These are phyloP conservation scores for Serendipita indica DNA, from an alignment of 768 basidiomycete genomes.

Conservation along the genomic window DNA sequence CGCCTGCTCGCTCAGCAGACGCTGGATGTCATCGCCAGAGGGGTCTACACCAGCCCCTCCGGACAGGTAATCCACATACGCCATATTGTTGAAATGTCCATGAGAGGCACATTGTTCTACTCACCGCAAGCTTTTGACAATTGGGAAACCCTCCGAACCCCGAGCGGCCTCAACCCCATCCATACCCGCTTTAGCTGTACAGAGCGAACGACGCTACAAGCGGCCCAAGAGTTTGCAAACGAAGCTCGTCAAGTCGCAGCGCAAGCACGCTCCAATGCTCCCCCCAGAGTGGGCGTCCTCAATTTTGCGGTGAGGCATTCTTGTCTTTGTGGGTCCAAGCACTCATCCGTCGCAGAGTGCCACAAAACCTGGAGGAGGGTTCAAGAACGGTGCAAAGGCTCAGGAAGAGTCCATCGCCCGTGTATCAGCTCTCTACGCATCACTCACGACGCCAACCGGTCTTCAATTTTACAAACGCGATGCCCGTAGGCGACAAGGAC, in stretches of 20 bases:
- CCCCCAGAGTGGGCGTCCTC: background rate
- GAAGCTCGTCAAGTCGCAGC: background rate
- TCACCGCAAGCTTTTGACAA: background rate
- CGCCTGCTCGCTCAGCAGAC: background rate
- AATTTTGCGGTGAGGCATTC: background rate
- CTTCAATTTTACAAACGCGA: constrained; percentile 44
- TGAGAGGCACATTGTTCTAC: background rate
- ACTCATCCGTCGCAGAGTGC: constrained; percentile 22
- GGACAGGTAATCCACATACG: background rate
- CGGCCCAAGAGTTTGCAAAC: background rate
- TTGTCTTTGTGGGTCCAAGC: background rate
- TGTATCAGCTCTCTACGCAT: constrained; percentile 52
- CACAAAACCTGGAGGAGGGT: constrained; percentile 61
- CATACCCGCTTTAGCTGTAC: background rate
- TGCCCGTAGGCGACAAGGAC: constrained; percentile 26
- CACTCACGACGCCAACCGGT: constrained; percentile 40
- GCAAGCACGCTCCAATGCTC: background rate
- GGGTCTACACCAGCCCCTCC: background rate
- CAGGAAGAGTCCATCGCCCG: constrained; percentile 74
- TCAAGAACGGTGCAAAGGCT: constrained; percentile 54
- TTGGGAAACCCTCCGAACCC: background rate
- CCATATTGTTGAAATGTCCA: background rate
- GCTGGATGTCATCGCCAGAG: background rate
- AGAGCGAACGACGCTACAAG: background rate
- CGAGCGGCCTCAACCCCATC: background rate